phyloP scores from a whole-genome alignment of 1,139 yeast species.

The Debaryomyces sp. region DNA sequence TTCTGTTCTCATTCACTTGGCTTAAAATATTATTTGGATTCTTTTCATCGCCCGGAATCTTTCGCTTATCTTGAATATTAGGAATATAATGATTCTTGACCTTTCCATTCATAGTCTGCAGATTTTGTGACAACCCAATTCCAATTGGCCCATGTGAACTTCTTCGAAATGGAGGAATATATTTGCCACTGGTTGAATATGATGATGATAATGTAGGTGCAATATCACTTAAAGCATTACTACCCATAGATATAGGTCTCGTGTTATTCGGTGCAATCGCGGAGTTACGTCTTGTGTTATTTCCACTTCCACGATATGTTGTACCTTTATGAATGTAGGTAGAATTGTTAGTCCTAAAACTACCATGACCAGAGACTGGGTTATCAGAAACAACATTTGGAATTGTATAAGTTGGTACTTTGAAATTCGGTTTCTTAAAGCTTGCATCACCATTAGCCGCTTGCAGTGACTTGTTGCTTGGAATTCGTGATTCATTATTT shows the following conservation, averaged over 20 bases:
- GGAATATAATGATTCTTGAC: conserved; percentile 1
- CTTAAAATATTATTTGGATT: background rate
- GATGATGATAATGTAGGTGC: conserved; percentile 19
- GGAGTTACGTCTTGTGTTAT: conserved; percentile 8
- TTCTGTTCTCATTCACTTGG: conserved; percentile 6
- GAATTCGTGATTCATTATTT: conserved; percentile 4
- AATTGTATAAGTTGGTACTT: conserved; percentile 18
- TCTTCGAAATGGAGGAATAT: conserved; percentile 73
- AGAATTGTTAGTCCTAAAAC: background rate
- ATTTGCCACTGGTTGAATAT: conserved; percentile 52
- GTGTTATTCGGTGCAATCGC: background rate
- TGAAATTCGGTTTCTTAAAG: conserved; percentile 13
- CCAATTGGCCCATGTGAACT: conserved; percentile 31
- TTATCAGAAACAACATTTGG: conserved; percentile 10
- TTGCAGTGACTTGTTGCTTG: conserved; percentile 7
- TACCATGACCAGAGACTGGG: conserved; percentile 4
- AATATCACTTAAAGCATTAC: conserved; percentile 12
- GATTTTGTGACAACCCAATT: background rate
- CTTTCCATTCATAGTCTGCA: conserved; percentile 11
- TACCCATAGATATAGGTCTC: conserved; percentile 20
- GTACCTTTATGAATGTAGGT: conserved; percentile 7
- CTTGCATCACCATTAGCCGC: conserved; percentile 6
- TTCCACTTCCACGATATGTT: conserved; percentile 4
- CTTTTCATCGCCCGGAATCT: background rate
- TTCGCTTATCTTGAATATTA: background rate